Percentiles rank a stretch among this genome's conserved stretches.
Conservation (phyloP, 192 early-diverging fungal genomes). For the Coemansia sp. region DNA sequence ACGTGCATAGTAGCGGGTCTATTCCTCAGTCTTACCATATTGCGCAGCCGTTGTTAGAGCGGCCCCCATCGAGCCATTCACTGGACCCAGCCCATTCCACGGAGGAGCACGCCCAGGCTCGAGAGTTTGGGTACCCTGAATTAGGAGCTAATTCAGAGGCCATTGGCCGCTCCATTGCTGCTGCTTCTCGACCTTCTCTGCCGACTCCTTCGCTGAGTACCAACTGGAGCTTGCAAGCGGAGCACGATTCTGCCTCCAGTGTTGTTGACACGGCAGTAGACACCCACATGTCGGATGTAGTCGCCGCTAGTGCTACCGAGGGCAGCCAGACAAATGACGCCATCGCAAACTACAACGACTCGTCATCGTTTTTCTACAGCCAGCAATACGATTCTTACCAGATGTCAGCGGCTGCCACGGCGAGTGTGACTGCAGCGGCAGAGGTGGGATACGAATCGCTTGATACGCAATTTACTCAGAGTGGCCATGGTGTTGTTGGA, state of each 20-base stretch:
- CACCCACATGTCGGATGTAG: background rate
- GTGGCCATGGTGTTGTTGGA: background rate
- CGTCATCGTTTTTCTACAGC: constrained; percentile 6
- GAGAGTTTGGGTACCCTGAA: background rate
- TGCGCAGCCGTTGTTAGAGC: background rate
- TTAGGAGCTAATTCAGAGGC: background rate
- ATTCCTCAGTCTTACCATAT: background rate
- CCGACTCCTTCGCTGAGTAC: constrained; percentile 10
- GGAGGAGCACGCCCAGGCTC: background rate
- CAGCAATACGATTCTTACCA: background rate
- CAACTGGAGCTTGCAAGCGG: constrained; percentile 21
- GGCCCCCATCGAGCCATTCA: background rate
- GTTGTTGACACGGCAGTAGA: constrained; percentile 5
- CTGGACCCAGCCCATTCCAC: background rate
- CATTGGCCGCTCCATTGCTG: constrained; percentile 5
- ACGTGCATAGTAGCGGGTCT: background rate
- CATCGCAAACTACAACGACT: background rate
- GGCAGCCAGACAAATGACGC: background rate
- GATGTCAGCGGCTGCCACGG: background rate
- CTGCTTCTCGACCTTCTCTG: background rate
- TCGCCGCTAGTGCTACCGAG: background rate
- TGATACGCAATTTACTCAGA: constrained; percentile 15
- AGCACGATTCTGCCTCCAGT: constrained; percentile 17
- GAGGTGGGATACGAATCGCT: constrained; percentile 12
- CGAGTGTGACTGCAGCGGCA: background rate